Conservation (phyloP, 768 basidiomycete genomes). For the Megacollybia marginata region DNA sequence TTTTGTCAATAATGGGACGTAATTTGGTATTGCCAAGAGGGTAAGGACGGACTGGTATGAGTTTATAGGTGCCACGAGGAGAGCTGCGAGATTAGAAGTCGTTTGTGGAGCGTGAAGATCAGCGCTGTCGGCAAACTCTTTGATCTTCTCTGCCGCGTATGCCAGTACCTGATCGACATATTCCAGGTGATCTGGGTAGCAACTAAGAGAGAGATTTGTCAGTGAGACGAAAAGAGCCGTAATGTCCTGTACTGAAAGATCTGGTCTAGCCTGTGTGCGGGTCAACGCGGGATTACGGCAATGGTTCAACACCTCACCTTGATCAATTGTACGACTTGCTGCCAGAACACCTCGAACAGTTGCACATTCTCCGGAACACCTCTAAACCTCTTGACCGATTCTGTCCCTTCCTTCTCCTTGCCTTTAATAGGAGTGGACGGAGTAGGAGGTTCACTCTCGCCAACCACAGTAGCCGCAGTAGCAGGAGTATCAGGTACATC, state of each 20-base stretch:
- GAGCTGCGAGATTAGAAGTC: conserved; percentile 80
- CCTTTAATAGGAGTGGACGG: conserved; percentile 31
- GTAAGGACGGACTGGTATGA: conserved; percentile 96
- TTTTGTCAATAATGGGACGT: conserved; percentile 70
- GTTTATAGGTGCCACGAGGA: conserved; percentile 91
- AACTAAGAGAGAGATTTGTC: conserved; percentile 90
- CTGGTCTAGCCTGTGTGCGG: conserved; percentile 76
- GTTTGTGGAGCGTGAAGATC: conserved; percentile 88
- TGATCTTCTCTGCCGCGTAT: conserved; percentile 81
- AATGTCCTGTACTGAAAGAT: conserved; percentile 94
- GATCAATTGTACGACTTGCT: conserved; percentile 95
- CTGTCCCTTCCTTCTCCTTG: conserved; percentile 49
- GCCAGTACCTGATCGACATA: conserved; percentile 94
- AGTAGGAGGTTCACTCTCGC: conserved; percentile 1
- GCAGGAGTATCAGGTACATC: conserved; percentile 24
- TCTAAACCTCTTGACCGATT: conserved; percentile 73
- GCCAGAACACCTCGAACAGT: conserved; percentile 98
- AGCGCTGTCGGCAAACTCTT: conserved; percentile 79
- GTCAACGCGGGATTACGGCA: conserved; percentile 2
- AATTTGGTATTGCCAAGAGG: conserved; percentile 91
- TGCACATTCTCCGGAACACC: conserved; percentile 94
- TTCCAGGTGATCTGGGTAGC: conserved; percentile 94
- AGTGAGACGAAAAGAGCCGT: conserved; percentile 94
- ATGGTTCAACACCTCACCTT: conserved; percentile 50
- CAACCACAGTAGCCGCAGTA: conserved; percentile 11